These are phyloP conservation scores for Wickerhamomyces queroliae DNA, from an alignment of 805 yeast genomes.

Conservation along the genomic window DNA sequence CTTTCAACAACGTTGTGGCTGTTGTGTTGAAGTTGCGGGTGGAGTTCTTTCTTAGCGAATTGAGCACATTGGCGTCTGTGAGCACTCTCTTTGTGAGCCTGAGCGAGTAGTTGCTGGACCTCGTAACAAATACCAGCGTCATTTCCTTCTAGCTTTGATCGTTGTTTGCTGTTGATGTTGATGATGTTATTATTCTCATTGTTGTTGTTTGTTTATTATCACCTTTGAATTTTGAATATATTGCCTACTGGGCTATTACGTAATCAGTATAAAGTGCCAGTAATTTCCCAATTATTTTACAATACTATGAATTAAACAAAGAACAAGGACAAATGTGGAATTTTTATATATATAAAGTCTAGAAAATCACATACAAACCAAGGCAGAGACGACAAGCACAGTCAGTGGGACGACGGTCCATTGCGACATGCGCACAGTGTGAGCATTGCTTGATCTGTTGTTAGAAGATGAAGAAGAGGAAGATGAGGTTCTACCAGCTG, in stretches of 20 bases:
- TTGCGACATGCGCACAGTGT: not conserved
- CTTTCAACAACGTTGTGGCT: not conserved
- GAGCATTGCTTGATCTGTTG: not conserved
- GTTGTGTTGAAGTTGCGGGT: not conserved
- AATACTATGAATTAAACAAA: no score
- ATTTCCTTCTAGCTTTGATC: not conserved
- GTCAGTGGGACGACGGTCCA: not conserved
- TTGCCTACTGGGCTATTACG: not conserved
- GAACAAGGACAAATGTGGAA: no score
- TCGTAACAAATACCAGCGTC: not conserved
- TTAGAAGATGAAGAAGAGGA: not conserved
- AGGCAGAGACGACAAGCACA: not conserved
- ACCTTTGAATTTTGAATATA: not conserved
- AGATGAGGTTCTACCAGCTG: slow-evolving; percentile 4
- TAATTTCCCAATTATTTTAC: no score
- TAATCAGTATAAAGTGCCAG: not conserved
- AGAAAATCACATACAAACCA: not conserved
- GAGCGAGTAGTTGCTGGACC: not conserved
- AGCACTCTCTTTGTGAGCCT: not conserved
- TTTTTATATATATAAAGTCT: not conserved
- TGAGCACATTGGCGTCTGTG: not conserved
- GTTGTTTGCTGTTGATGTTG: not conserved
- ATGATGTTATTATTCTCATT: not conserved
- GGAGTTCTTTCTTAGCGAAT: not conserved
- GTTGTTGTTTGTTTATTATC: no score